Conservation (phyloP, 1,284 basidiomycete species). For the Bjerkandera adusta region DNA sequence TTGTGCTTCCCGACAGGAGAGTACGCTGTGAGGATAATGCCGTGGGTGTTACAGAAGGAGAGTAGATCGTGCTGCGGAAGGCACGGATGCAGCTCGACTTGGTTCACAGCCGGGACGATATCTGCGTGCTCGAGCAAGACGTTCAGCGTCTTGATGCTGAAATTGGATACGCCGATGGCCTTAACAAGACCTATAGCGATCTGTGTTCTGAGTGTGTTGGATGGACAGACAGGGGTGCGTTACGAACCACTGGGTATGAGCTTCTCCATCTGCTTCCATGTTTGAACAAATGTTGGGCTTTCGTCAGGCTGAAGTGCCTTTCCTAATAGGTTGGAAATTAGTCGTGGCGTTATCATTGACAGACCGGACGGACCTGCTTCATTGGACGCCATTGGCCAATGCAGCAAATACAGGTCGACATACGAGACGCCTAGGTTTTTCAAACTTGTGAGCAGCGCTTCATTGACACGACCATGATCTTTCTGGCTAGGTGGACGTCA, state of each 20-base stretch:
- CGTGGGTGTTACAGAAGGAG: constrained; percentile 51
- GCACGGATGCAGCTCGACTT: constrained; percentile 61
- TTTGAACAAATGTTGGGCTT: constrained; percentile 46
- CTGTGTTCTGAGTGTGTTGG: background rate
- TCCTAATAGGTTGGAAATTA: constrained; percentile 14
- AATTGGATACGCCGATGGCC: constrained; percentile 70
- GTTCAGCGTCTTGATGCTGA: constrained; percentile 52
- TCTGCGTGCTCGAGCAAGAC: constrained; percentile 35
- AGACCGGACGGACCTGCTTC: constrained; percentile 12
- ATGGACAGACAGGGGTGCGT: background rate
- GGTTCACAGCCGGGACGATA: constrained; percentile 60
- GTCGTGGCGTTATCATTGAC: background rate
- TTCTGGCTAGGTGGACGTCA: no score
- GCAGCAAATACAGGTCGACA: constrained; percentile 72
- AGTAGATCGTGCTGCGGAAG: constrained; percentile 55
- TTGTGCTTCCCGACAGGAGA: constrained; percentile 51
- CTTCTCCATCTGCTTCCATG: constrained; percentile 62
- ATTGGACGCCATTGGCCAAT: constrained; percentile 42
- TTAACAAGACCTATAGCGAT: constrained; percentile 26
- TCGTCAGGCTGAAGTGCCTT: constrained; percentile 38
- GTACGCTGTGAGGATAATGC: constrained; percentile 68
- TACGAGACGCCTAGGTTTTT: constrained; percentile 59
- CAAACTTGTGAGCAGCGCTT: constrained; percentile 33
- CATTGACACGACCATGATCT: background rate
- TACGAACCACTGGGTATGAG: constrained; percentile 39